Evolutionary conservation across 225 moss, liverwort and hornwort species (phyloP), one percentile per base, ranked within the genome.

Genomic region (Lunularia cruciata): DNA sequence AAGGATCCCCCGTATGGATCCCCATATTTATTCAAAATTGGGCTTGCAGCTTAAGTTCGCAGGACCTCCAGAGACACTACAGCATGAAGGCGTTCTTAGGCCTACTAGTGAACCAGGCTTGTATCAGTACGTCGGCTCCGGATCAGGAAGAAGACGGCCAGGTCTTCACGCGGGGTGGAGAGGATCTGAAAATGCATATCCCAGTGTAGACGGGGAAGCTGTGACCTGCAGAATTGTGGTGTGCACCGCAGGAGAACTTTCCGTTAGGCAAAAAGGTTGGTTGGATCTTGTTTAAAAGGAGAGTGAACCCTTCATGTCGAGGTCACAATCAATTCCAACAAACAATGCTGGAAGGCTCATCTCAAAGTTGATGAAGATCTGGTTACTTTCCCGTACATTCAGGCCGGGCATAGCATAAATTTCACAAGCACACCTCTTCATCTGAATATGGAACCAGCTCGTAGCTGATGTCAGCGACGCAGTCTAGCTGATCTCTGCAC

Each of bases 1-100:
- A n/a, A n/a, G n/a, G n/a, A n/a, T n/a, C n/a, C n/a, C n/a, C n/a
- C n/a, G n/a, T n/a, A n/a, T n/a, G n/a, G n/a, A n/a, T n/a, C n/a
- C n/a, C n/a, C n/a, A n/a, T n/a, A n/a, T n/a, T n/a, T n/a, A n/a
- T n/a, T n/a, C n/a, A n/a, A n/a, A n/a, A n/a, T n/a, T n/a, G n/a
- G n/a, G n/a, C n/a, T n/a, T n/a, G 69, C 48, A 86, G 87, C 75
- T 90, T 63, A 81, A 80, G 72, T 89, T 76, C 47, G 73, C 71
- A 65, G 90, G 90, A 22, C 62, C 8, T 12, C 71, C 72, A 30
- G 74, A 69, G 34, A 64, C 86, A 28, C 72, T 76, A 30, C 87
- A 91, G 67, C 80, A 79, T 42, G 83, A 83, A 18, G 66, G 68
- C 36, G 74, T 87, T 39, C 63, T 94, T 1, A 71, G 63, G 32